Evolutionary conservation across 306 rosid species (phyloP).

Genomic region (Styphnolobium japonicum): DNA sequence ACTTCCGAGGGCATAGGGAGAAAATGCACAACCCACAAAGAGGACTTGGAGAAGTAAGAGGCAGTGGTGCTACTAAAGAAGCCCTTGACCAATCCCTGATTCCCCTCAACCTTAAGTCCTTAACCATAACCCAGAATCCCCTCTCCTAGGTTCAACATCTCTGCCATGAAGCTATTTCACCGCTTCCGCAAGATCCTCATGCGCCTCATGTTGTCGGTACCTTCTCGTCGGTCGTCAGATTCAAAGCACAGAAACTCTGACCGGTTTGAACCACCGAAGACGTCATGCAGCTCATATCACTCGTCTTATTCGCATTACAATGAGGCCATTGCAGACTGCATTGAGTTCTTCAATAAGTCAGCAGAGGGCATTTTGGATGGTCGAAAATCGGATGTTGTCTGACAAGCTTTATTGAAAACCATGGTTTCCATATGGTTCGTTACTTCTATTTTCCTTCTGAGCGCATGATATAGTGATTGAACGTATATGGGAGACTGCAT

Average conservation of each 20-base stretch:
- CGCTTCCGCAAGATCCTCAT: slow-evolving; percentile 62
- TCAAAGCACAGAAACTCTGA: slow-evolving; percentile 39
- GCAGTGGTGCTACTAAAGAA: neutral
- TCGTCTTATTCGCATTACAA: slow-evolving; percentile 73
- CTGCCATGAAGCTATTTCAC: slow-evolving; percentile 62
- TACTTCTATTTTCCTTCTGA: neutral
- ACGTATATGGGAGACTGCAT: neutral
- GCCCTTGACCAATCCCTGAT: neutral
- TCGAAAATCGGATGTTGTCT: slow-evolving; percentile 42
- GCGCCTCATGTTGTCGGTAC: slow-evolving; percentile 41
- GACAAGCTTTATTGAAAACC: neutral
- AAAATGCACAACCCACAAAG: slow-evolving; percentile 36
- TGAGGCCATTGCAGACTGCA: slow-evolving; percentile 81
- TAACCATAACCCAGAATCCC: too few species aligned
- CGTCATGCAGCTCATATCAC: slow-evolving; percentile 70
- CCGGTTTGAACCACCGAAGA: slow-evolving; percentile 70
- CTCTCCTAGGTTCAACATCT: slow-evolving; percentile 32
- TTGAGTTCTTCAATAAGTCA: slow-evolving; percentile 80
- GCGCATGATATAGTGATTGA: neutral
- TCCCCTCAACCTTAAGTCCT: neutral
- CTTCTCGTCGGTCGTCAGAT: slow-evolving; percentile 31
- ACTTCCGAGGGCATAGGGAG: slow-evolving; percentile 43
- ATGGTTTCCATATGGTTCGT: neutral
- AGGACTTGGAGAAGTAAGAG: slow-evolving; percentile 21
- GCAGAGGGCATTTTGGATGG: slow-evolving; percentile 43